These are phyloP conservation scores for Macrocybe sp. DNA, from an alignment of 1,284 basidiomycete species.

Conservation along the genomic window DNA sequence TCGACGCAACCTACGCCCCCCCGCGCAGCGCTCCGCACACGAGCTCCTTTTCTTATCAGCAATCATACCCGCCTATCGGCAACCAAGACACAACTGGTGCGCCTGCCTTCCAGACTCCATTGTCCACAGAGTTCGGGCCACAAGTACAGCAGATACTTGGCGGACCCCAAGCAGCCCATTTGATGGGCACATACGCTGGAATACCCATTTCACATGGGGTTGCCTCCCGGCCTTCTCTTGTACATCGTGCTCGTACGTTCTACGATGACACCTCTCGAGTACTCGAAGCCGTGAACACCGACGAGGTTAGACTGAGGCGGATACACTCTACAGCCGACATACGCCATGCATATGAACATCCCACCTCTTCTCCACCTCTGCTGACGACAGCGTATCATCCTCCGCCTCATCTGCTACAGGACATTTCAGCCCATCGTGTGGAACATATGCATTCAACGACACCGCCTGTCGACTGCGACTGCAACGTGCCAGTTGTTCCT, in stretches of 20 bases:
- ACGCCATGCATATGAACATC: conserved; percentile 9
- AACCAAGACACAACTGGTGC: conserved; percentile 1
- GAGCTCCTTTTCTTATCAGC: conserved; percentile 10
- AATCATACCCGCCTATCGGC: conserved; percentile 5
- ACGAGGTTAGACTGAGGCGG: too few species aligned
- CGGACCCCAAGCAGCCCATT: conserved; percentile 8
- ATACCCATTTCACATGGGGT: conserved; percentile 17
- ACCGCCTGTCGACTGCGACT: conserved; percentile 8
- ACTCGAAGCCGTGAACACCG: neutral
- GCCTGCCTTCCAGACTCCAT: conserved; percentile 5
- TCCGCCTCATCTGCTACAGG: conserved; percentile 14
- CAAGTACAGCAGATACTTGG: conserved; percentile 5
- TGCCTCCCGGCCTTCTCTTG: conserved; percentile 19
- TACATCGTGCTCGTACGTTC: conserved; percentile 22
- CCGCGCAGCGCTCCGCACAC: conserved; percentile 10
- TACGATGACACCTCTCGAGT: conserved; percentile 14
- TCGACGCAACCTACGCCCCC: conserved; percentile 8
- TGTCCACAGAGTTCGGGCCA: conserved; percentile 9
- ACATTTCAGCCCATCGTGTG: conserved; percentile 1
- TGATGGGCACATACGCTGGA: conserved; percentile 16
- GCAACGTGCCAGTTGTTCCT: conserved; percentile 4
- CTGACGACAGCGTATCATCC: conserved; percentile 33
- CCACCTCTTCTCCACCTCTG: conserved; percentile 26
- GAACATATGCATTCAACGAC: conserved; percentile 5
- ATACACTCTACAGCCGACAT: conserved; percentile 4